Conservation (phyloP, 2,329 filamentous ascomycete species). For the Sporothrix schenckii region DNA sequence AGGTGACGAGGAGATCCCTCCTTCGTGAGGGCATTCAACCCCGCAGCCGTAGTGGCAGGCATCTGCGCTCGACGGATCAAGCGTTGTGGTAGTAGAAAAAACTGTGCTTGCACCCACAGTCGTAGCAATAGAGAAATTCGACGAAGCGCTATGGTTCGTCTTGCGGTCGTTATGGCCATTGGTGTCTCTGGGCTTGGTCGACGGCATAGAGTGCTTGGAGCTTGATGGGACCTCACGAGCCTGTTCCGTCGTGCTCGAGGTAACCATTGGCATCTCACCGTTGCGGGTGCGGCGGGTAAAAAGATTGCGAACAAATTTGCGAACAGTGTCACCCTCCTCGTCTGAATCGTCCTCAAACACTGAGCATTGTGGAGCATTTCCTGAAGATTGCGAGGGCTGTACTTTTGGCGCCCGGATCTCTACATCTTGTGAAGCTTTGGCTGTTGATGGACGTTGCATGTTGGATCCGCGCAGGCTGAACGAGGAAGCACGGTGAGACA, state of each 20-base stretch:
- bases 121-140: conserved; percentile 29
- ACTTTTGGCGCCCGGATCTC: not conserved
- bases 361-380: conserved; percentile 26
- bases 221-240: not conserved
- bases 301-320: conserved; percentile 34
- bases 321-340: conserved; percentile 35
- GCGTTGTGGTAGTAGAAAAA: conserved; percentile 11
- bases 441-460: conserved; percentile 20
- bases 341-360: conserved; percentile 37
- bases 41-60: not conserved
- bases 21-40: not conserved
- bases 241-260: not conserved
- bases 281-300: conserved; percentile 33
- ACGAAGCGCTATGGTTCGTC: conserved; percentile 33
- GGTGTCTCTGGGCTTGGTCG: not conserved
- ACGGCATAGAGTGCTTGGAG: conserved; percentile 23
- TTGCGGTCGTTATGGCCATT: conserved; percentile 28
- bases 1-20: not conserved
- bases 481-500: conserved; percentile 3
- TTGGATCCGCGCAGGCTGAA: conserved; percentile 19
- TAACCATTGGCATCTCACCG: conserved; percentile 18
- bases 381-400: not conserved
- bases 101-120: conserved; percentile 18
- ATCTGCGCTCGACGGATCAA: not conserved
- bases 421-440: conserved; percentile 27